These are phyloP conservation scores for Viridothelium virens DNA, from an alignment of 495 filamentous ascomycete species.

Conservation along the genomic window DNA sequence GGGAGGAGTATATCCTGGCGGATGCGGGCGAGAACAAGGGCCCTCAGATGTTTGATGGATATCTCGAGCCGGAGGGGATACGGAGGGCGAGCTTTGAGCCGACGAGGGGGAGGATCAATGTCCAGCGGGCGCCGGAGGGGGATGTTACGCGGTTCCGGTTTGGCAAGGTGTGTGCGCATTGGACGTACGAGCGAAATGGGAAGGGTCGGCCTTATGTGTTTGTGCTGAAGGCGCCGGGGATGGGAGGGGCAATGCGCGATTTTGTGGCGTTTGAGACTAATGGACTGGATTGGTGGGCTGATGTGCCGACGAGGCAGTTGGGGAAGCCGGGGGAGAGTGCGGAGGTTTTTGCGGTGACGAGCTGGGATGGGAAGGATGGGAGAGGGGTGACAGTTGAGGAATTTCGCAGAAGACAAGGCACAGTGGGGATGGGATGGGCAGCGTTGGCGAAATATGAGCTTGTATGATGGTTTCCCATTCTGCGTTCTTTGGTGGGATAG, in stretches of 20 bases:
- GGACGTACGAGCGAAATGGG: conserved; percentile 60
- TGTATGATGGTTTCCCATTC: conserved; percentile 34
- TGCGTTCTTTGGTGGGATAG: neutral
- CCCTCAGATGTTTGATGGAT: conserved; percentile 45
- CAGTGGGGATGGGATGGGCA: conserved; percentile 52
- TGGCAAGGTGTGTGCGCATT: conserved; percentile 66
- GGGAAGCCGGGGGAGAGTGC: conserved; percentile 63
- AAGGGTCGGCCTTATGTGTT: conserved; percentile 55
- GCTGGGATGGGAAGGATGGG: conserved; percentile 54
- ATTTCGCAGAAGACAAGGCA: conserved; percentile 53
- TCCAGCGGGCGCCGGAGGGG: conserved; percentile 40
- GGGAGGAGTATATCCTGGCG: conserved; percentile 72
- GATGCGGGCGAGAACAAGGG: conserved; percentile 40
- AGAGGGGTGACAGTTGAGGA: conserved; percentile 61
- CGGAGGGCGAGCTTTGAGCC: conserved; percentile 56
- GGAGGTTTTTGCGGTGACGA: conserved; percentile 53
- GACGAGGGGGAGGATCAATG: conserved; percentile 46
- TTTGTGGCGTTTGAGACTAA: conserved; percentile 58
- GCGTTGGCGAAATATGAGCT: conserved; percentile 65
- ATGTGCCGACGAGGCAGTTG: conserved; percentile 56
- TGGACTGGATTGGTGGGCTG: conserved; percentile 66
- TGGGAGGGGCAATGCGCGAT: conserved; percentile 59
- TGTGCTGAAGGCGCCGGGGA: conserved; percentile 54
- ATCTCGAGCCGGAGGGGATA: conserved; percentile 53
- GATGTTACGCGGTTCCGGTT: conserved; percentile 68